Base-by-base conservation (phyloP, 768 basidiomycete genomes). In the Phanerodontia chrysosporium region DNA sequence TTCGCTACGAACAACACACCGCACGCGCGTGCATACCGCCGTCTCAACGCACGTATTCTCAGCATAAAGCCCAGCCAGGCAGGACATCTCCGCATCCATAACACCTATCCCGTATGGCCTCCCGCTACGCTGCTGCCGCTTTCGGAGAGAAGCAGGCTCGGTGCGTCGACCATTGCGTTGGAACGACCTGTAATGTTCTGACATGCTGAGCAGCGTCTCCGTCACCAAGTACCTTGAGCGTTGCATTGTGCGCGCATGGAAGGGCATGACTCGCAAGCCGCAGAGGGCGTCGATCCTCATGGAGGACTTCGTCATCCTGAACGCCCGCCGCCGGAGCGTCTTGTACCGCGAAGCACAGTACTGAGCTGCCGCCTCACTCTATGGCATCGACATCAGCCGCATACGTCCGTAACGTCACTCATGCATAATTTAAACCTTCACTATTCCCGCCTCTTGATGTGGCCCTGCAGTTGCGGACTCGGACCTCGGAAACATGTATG, bases 291-390 rank as follows among this genome's bases (percentile, higher is more conserved):
- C 86, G 2, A 67, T 80, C 65, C 73, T 85, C 49, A 79, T 82
- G 29, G 77, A 78, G 24, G 85, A 84, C 67, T 87, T 87, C 68
- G 78, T 86, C 64, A 75, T 87, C 59, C 75, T 88, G 64, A 86
- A 80, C 10, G 68, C 78, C 42, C 77, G 79, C 56, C 77, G 84
- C 59, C 82, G 80, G 56, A 85, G 84, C 68, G 69, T 79, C 46
- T 74, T 76, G 65, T 71, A 73, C 57, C 70, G 66, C 57, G 75
- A 63, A 73, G 45, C 53, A 12, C 52, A n/a, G n/a, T n/a, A 16
- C 30, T 24, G 35, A 29, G 46, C 7, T 42, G 39, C n/a, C 49
- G 10, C 12, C 10, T 5, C 27, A 51, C 28, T 21, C 49, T 49
- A 3, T 35, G 30, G 29, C 28, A 29, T n/a, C 16, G n/a, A n/a